Evolutionary conservation across 345 rosid genomes (phyloP).

Genomic region (Acer yangbiense): DNA sequence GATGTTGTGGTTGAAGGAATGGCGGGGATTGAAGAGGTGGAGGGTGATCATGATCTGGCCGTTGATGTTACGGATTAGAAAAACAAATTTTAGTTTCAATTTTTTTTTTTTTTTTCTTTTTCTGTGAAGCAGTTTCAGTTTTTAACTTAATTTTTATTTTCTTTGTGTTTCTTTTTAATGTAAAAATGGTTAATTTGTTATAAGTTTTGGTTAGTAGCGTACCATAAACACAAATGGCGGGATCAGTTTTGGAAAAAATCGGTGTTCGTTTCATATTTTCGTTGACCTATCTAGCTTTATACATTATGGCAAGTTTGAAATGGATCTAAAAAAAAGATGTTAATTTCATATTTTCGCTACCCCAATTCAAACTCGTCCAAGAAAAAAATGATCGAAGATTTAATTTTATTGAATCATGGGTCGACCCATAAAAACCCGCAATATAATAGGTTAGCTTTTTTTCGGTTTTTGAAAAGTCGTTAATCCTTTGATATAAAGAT

Average conservation of each 20-base stretch:
- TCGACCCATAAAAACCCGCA: too few relatives aligned
- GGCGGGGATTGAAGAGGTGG: slow-evolving; percentile 33
- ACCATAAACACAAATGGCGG: not conserved
- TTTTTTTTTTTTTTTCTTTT: not conserved
- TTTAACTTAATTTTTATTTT: too few relatives aligned
- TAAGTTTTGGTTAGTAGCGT: not conserved
- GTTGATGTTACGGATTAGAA: not conserved
- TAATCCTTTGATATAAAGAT: too few relatives aligned
- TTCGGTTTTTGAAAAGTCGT: too few relatives aligned
- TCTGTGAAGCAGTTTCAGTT: too few relatives aligned
- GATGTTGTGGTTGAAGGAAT: slow-evolving; percentile 31
- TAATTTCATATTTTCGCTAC: too few relatives aligned
- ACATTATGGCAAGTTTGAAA: not conserved
- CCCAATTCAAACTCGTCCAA: too few relatives aligned
- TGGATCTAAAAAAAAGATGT: not conserved
- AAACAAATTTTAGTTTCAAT: not conserved
- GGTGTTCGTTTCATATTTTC: too few relatives aligned
- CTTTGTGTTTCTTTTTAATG: too few relatives aligned
- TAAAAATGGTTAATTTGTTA: not conserved
- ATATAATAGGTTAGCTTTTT: too few relatives aligned
- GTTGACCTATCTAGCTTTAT: not conserved
- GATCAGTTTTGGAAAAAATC: not conserved
- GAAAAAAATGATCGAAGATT: too few relatives aligned
- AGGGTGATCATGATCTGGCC: slow-evolving; percentile 1
- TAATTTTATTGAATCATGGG: too few relatives aligned